Evolutionary conservation across 108 stramenopile species (phyloP).

Genomic region (Cylindrotheca fusiformis): DNA sequence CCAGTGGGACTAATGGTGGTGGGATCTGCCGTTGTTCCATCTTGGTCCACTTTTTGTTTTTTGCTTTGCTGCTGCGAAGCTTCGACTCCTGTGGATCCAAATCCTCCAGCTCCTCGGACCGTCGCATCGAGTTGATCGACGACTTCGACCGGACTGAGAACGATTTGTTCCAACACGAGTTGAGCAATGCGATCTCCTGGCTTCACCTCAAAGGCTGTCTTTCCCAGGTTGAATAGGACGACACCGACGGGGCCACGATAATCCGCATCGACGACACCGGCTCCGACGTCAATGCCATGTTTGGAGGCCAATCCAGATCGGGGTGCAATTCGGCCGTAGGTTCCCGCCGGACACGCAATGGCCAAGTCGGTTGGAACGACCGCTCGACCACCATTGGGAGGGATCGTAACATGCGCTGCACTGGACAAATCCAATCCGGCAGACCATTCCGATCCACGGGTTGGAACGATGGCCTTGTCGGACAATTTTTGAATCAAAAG

Average conservation of each 20-base stretch:
- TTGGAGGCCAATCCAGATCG: slow-evolving; percentile 92
- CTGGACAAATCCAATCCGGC: slow-evolving; percentile 85
- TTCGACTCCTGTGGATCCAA: slow-evolving; percentile 85
- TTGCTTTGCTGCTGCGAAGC: background rate
- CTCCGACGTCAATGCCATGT: slow-evolving; percentile 95
- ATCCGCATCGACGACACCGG: slow-evolving; percentile 97
- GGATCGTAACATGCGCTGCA: slow-evolving; percentile 52
- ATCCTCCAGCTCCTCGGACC: slow-evolving; percentile 85
- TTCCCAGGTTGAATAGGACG: slow-evolving; percentile 95
- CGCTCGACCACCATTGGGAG: slow-evolving; percentile 73
- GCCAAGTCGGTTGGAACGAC: slow-evolving; percentile 92
- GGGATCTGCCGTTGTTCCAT: background rate
- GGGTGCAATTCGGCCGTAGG: slow-evolving; percentile 95
- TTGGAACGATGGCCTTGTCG: slow-evolving; percentile 65
- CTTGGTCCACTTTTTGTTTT: slow-evolving; percentile 7
- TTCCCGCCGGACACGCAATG: slow-evolving; percentile 90
- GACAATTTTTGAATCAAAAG: slow-evolving; percentile 71
- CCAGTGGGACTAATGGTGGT: too few relatives aligned
- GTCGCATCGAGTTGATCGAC: slow-evolving; percentile 71
- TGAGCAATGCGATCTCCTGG: slow-evolving; percentile 98
- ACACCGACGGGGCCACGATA: slow-evolving; percentile 98
- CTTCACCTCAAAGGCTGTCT: slow-evolving; percentile 78
- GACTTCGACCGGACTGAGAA: slow-evolving; percentile 76
- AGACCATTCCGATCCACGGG: slow-evolving; percentile 59
- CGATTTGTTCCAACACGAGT: slow-evolving; percentile 93